Base-by-base conservation (phyloP, 805 yeast genomes). In the Barnettozyma californica region DNA sequence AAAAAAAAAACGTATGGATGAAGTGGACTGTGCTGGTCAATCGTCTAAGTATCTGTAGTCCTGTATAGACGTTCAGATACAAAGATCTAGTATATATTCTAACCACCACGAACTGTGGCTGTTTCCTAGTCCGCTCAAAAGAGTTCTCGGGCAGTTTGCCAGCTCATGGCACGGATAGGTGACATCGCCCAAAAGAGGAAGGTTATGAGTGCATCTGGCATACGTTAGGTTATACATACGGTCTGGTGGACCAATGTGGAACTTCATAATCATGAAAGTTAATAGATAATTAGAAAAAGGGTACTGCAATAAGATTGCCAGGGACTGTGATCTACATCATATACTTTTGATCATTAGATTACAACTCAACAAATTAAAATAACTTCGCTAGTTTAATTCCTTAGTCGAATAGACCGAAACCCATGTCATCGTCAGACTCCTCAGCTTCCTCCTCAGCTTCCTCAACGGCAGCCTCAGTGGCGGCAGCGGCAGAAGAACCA, bases 351-450 rank as follows among this genome's bases (percentile, higher is more conserved):
- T 46, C 59, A 55, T 53, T 53, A 54, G 50, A 41, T 43, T 43
- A 31, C 40, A 46, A 48, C 42, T 41, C 46, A 38, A 23, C 40
- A 43, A 42, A 39, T 37, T 40, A 34, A 43, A 38, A 40, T 29
- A 45, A 18, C 21, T 40, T 45, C 44, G 36, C 41, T 39, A 44
- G 18, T n/a, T 43, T 49, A 43, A 38, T 37, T 48, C 51, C 67
- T 64, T 94, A 94, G 83, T 94, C 99, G 86, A 94, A 94, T 75
- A 94, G 86, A 82, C 96, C 96, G 85, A 85, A 83, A 67, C 95
- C 96, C 95, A 87, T 84, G 75, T 84, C 92, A 65, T 81, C 87
- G 55, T 67, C 70, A 59, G 80, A 79, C 68, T 80, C 85, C 71
- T 77, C 81, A 61, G 69, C 85, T 63, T 74, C 90, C 65, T 77